Evolutionary conservation across 2,329 filamentous ascomycete genomes (phyloP), one percentile per base, ranked within the genome.

Genomic region (Orbilia oligospora): DNA sequence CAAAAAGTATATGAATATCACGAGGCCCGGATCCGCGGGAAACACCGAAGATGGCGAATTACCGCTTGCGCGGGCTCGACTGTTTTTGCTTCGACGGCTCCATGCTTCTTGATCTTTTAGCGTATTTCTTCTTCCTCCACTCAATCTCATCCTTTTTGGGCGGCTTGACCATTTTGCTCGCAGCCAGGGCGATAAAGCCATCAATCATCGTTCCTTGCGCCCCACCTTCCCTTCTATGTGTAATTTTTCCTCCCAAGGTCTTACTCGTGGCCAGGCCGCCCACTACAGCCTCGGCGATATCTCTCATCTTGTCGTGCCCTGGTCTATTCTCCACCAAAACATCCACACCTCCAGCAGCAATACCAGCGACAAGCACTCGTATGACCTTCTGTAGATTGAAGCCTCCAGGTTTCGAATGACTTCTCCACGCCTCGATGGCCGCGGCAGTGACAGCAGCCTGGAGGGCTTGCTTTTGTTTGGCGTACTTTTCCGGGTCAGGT

Each of bases 91-190:
- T 72, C 12, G 73, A 68, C 10, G 73, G 63, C 22, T 56, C 73
- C 53, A 64, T 48, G 12, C 73, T 78, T 30, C 33, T 67, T 22
- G 73, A 68, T 22, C 73, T 46, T 49, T 69, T 68, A 16, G 61
- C 68, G 16, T 53, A 38, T 16, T 61, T 33, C 24, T 78, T 78
- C 63, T 78, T 78, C 24, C 68, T 65, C 53, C 55, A 69, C 22
- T 71, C 63, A 2, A 78, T 27, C 27, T 78, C 75, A 22, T 78
- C 75, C 22, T 53, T 63, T 20, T 78, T 78, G 9, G 75, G 75
- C 24, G 75, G 75, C 20, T 68, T 67, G 36, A 78, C 75, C 75
- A 78, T 78, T 20, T 78, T 78, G n/a, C 75, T 78, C 2, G 75
- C 75, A 18, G 75, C 75, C 12, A 78, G 30, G 16, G 75, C 75